A percentile compares a stretch with the other conserved stretches of the same genome.
Evolutionary conservation across 495 filamentous ascomycete genomes (phyloP).

Genomic region (Zalerion maritima): DNA sequence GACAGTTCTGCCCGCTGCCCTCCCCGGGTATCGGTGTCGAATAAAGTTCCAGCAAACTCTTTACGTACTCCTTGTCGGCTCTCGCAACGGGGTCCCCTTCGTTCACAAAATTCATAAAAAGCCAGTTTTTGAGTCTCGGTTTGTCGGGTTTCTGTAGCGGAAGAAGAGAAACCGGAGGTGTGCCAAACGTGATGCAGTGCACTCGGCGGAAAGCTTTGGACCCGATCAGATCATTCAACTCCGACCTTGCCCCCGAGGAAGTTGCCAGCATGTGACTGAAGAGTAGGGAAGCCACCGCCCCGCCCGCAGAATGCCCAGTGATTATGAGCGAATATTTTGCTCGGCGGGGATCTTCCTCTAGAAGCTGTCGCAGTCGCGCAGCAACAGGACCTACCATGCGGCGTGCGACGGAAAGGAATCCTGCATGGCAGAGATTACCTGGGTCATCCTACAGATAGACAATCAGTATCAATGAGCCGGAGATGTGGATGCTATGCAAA

Average conservation of each 20-base stretch:
- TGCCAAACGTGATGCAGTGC: conserved; percentile 72
- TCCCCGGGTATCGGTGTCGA: conserved; percentile 41
- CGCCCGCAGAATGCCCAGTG: conserved; percentile 73
- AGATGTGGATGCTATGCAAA: not conserved
- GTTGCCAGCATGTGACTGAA: conserved; percentile 65
- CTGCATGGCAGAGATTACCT: conserved; percentile 60
- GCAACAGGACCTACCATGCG: conserved; percentile 65
- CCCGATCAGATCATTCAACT: conserved; percentile 49
- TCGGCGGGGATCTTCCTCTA: conserved; percentile 55
- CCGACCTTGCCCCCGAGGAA: conserved; percentile 35
- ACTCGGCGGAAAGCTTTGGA: conserved; percentile 63
- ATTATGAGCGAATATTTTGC: conserved; percentile 57
- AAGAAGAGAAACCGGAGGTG: conserved; percentile 57
- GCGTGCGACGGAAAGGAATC: conserved; percentile 58
- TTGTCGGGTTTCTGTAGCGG: conserved; percentile 44
- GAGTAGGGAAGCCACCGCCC: conserved; percentile 61
- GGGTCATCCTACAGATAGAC: conserved; percentile 44
- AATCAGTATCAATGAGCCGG: not conserved
- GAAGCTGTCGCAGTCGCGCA: conserved; percentile 45
- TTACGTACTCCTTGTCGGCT: conserved; percentile 60
- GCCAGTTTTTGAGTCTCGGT: conserved; percentile 38
- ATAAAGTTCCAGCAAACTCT: conserved; percentile 55
- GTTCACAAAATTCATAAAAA: conserved; percentile 68
- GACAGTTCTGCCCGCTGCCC: no score
- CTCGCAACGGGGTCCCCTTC: conserved; percentile 70